phyloP scores from a whole-genome alignment of 2,329 filamentous ascomycete species.

The Aspergillus sp. region DNA sequence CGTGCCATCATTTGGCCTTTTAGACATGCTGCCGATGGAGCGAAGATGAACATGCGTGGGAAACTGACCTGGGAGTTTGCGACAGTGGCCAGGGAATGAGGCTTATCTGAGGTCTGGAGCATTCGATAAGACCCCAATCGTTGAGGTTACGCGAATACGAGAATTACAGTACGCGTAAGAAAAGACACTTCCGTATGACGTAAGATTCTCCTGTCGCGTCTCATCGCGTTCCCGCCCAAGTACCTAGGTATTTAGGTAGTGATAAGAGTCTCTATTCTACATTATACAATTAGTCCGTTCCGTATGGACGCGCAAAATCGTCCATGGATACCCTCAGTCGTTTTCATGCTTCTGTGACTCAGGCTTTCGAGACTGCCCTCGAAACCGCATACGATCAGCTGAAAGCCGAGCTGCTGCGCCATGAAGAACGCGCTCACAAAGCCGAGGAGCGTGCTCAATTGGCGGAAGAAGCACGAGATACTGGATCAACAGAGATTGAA shows the following conservation, averaged over 20 bases:
- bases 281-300: too few species aligned
- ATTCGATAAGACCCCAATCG: background rate
- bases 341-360: conserved; percentile 27
- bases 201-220: background rate
- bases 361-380: conserved; percentile 26
- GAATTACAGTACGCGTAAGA: background rate
- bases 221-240: background rate
- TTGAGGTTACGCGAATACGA: background rate
- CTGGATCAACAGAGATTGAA: conserved; percentile 14
- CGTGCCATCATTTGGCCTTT: conserved; percentile 25
- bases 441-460: conserved; percentile 19
- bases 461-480: conserved; percentile 19
- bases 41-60: background rate
- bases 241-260: background rate
- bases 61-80: background rate
- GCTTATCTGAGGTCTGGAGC: background rate
- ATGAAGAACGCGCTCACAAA: conserved; percentile 20
- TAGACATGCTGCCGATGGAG: conserved; percentile 27
- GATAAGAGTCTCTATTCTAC: too few species aligned
- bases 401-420: conserved; percentile 19
- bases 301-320: background rate
- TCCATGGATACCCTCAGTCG: conserved; percentile 32
- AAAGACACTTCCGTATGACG: conserved; percentile 7
- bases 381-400: conserved; percentile 26
- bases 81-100: background rate